Base-by-base conservation (phyloP, 208 protist genomes). In the Cochliopodium minus region DNA sequence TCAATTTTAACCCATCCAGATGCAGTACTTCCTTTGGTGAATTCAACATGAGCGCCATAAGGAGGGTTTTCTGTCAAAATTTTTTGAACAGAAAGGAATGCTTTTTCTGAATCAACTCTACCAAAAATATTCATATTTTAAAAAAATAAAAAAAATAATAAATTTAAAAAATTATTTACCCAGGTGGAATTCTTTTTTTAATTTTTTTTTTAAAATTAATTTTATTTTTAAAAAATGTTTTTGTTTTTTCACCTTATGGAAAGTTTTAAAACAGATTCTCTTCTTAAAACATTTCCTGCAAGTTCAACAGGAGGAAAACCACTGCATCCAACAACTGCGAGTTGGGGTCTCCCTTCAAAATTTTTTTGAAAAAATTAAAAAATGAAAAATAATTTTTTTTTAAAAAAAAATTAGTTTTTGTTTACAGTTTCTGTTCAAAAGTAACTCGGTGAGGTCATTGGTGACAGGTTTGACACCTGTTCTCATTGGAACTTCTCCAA, bases 271-370 rank as follows among this genome's bases (percentile, higher is more conserved):
- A 72, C 62, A 23, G 85, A 91, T 29, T 71, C 47, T 33, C 76
- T 69, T 48, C 86, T 76, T 49, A 93, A 76, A 4, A 95, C 90
- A 62, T 95, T 94, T 33, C 87, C 87, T 25, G 83, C 87, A 15
- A 55, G 76, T 9, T 60, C 52, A 26, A 73, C 60, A 9, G 70
- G 55, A 28, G 88, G 90, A 20, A 94, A 57, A 62, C 87, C 87
- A 20, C 71, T 69, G 20, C 68, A 74, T 10, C 89, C 89, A 38
- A 73, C 82, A 17, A 94, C 73, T 25, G 82, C 81, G 15, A 95
- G 59, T 50, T 65, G 74, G 30, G 89, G 87, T 59, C 79, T 83
- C 87, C 87, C n/a, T n/a, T n/a, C n/a, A n/a, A n/a, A n/a, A n/a
- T n/a, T n/a, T n/a, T n/a, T n/a, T n/a, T n/a, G n/a, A n/a, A n/a